These are phyloP conservation scores for Blastocladiella emersonii DNA, from an alignment of 371 early-diverging fungal species.

Conservation along the genomic window DNA sequence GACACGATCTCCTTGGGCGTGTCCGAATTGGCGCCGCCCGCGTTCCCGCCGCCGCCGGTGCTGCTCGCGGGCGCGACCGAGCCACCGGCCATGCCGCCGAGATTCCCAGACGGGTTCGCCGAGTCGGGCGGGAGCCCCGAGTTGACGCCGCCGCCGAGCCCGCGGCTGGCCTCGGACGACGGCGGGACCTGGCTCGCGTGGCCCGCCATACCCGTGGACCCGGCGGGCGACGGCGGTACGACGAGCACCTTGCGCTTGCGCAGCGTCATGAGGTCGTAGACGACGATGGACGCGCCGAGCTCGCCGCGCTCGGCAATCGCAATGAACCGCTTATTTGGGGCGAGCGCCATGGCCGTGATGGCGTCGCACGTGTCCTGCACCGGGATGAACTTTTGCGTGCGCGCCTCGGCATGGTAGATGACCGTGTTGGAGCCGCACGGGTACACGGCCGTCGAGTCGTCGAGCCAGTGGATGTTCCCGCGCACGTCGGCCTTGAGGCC, in stretches of 20 bases:
- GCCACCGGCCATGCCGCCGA: too few relatives aligned
- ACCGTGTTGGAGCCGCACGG: constrained; percentile 32
- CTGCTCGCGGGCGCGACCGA: too few relatives aligned
- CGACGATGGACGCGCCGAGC: constrained; percentile 5
- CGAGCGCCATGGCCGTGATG: constrained; percentile 24
- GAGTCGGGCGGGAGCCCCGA: too few relatives aligned
- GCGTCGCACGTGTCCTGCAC: constrained; percentile 23
- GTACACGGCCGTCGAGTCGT: constrained; percentile 19
- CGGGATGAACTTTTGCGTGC: constrained; percentile 32
- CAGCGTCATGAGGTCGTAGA: constrained; percentile 9
- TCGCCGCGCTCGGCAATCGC: constrained; percentile 29
- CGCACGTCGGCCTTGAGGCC: constrained; percentile 10
- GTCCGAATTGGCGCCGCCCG: too few relatives aligned
- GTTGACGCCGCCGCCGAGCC: too few relatives aligned
- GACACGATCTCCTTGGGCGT: constrained; percentile 8
- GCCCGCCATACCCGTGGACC: too few relatives aligned
- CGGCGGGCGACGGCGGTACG: not conserved
- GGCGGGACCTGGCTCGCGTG: too few relatives aligned
- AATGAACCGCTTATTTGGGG: constrained; percentile 26
- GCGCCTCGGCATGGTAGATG: constrained; percentile 32
- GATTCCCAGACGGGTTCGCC: too few relatives aligned
- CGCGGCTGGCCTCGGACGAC: too few relatives aligned
- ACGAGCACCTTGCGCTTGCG: not conserved
- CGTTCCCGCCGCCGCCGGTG: too few relatives aligned
- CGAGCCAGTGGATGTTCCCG: constrained; percentile 6